A percentile compares a stretch with the other conserved stretches of the same genome.
Evolutionary conservation across 75 land plant species (phyloP).

Genomic region (Pseudotsuga menziesii): DNA sequence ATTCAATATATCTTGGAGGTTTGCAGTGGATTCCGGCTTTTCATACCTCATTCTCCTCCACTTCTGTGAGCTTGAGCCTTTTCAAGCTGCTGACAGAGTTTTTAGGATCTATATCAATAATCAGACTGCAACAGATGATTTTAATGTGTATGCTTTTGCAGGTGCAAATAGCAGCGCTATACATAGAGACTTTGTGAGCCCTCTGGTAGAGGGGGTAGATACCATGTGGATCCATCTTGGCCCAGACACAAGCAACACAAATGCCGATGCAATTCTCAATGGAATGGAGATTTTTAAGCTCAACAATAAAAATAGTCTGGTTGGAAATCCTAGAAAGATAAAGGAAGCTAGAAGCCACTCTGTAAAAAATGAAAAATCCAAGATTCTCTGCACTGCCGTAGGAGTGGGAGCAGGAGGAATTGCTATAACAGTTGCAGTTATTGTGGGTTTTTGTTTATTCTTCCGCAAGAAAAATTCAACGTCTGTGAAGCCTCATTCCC

Average conservation of each 20-base stretch:
- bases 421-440: slow-evolving; percentile 14
- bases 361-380: background rate
- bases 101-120: slow-evolving; percentile 74
- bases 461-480: slow-evolving; percentile 8
- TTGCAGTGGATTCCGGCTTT: slow-evolving; percentile 55
- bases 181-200: slow-evolving; percentile 49
- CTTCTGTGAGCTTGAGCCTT: slow-evolving; percentile 60
- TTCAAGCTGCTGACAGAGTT: slow-evolving; percentile 27
- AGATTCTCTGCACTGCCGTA: slow-evolving; percentile 20
- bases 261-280: slow-evolving; percentile 59
- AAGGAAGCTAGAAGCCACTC: background rate
- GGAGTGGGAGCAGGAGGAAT: slow-evolving; percentile 39
- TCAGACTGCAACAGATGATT: slow-evolving; percentile 40
- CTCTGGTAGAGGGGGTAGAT: slow-evolving; percentile 14
- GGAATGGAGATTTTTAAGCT: slow-evolving; percentile 83
- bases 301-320: slow-evolving; percentile 61
- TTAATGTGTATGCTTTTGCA: slow-evolving; percentile 49
- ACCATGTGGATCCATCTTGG: slow-evolving; percentile 75
- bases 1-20: slow-evolving; percentile 77
- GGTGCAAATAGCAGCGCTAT: slow-evolving; percentile 39
- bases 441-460: slow-evolving; percentile 15
- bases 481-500: slow-evolving; percentile 21
- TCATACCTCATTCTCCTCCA: slow-evolving; percentile 64
- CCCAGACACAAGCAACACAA: slow-evolving; percentile 39
- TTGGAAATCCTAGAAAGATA: slow-evolving; percentile 12